Conservation (phyloP, 2,329 filamentous ascomycete genomes). For the Pestalotiopsis fici region DNA sequence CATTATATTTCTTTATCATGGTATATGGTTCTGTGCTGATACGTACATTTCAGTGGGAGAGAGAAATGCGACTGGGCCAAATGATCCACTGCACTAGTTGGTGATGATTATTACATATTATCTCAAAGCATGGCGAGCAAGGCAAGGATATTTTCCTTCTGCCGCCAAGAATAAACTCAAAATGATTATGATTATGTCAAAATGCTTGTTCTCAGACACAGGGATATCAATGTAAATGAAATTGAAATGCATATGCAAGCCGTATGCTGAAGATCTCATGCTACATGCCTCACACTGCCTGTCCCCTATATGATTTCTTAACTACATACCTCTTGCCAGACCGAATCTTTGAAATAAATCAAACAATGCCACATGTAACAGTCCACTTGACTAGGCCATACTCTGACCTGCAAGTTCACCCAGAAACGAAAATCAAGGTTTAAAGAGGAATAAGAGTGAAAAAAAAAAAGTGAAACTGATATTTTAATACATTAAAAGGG, state of each 20-base stretch:
- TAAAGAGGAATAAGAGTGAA: not conserved
- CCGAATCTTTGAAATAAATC: no score
- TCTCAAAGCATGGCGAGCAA: not conserved
- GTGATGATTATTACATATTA: no score
- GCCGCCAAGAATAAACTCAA: not conserved
- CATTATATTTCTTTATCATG: not conserved
- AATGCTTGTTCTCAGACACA: not conserved
- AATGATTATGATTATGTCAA: not conserved
- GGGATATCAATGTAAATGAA: not conserved
- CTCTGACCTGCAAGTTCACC: not conserved
- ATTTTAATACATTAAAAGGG: conserved; percentile 1
- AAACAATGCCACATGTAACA: no score
- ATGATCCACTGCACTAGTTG: conserved; percentile 33
- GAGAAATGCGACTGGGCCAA: conserved; percentile 54
- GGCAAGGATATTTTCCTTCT: not conserved
- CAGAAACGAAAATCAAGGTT: not conserved
- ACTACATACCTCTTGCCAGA: no score
- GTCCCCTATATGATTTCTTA: no score
- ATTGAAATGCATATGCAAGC: not conserved
- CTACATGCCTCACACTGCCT: not conserved
- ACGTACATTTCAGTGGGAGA: conserved; percentile 50
- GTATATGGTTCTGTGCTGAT: conserved; percentile 21
- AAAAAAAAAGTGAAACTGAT: not conserved
- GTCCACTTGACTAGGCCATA: not conserved
- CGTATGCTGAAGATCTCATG: not conserved